phyloP scores from a whole-genome alignment of 805 yeast genomes.

The Nakazawaea sp. region DNA sequence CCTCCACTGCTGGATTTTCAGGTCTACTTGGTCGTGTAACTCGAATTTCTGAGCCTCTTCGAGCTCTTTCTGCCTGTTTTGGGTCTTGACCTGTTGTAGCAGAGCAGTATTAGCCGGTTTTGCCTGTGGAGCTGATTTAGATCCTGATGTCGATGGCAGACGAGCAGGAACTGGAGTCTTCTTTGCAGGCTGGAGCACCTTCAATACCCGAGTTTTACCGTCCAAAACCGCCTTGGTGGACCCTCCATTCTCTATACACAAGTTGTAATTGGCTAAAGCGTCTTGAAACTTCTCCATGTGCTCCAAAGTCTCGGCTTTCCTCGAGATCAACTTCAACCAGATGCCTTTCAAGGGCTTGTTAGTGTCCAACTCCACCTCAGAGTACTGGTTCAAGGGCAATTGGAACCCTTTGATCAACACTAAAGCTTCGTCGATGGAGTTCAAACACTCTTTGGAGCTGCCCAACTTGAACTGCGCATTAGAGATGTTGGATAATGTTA shows the following conservation, averaged over 20 bases:
- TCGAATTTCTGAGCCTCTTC: conserved; percentile 50
- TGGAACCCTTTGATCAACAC: conserved; percentile 27
- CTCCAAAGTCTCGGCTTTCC: conserved; percentile 82
- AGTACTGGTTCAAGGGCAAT: conserved; percentile 15
- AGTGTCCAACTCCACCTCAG: conserved; percentile 32
- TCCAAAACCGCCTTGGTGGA: conserved; percentile 62
- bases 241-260: conserved; percentile 61
- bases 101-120: conserved; percentile 11
- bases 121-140: conserved; percentile 4
- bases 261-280: conserved; percentile 56
- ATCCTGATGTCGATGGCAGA: conserved; percentile 11
- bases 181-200: conserved; percentile 35
- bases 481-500: conserved; percentile 55
- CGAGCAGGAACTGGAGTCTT: conserved; percentile 10
- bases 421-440: conserved; percentile 42
- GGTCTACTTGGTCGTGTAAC: conserved; percentile 58
- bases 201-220: conserved; percentile 73
- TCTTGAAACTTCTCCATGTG: conserved; percentile 62
- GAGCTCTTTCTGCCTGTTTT: conserved; percentile 26
- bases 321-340: conserved; percentile 63
- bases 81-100: conserved; percentile 42
- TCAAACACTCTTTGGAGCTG: conserved; percentile 47
- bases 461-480: conserved; percentile 64
- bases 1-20: conserved; percentile 55
- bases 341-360: conserved; percentile 58